phyloP scores from a whole-genome alignment of 2,329 filamentous ascomycete species.

The Trichophyton verrucosum region DNA sequence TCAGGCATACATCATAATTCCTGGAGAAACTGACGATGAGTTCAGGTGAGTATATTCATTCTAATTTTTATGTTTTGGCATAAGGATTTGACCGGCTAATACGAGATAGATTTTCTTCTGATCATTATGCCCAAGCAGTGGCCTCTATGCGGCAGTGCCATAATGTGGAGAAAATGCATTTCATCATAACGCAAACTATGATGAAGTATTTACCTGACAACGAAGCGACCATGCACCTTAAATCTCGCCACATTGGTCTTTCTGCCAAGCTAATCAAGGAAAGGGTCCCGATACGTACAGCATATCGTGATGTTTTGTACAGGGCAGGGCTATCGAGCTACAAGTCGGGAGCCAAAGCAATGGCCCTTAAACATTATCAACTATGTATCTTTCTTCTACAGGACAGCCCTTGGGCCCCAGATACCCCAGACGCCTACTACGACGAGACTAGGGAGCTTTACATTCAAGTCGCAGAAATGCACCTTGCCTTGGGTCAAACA shows the following conservation, averaged over 20 bases:
- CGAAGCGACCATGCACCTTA: conserved; percentile 53
- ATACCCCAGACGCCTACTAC: conserved; percentile 60
- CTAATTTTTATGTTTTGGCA: not conserved
- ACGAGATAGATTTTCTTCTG: conserved; percentile 59
- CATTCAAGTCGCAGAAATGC: conserved; percentile 68
- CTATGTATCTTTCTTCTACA: conserved; percentile 70
- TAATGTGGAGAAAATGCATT: conserved; percentile 71
- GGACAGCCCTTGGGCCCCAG: conserved; percentile 61
- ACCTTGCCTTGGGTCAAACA: conserved; percentile 64
- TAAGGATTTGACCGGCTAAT: not conserved
- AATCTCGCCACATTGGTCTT: conserved; percentile 70
- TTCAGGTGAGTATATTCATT: conserved; percentile 45
- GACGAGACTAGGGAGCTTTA: conserved; percentile 73
- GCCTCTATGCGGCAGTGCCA: conserved; percentile 54
- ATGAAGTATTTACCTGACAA: conserved; percentile 57
- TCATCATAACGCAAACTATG: conserved; percentile 69
- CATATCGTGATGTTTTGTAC: conserved; percentile 64
- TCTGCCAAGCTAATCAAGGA: conserved; percentile 62
- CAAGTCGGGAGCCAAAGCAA: conserved; percentile 70
- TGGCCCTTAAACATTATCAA: conserved; percentile 69
- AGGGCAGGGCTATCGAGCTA: conserved; percentile 66
- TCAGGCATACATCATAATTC: conserved; percentile 65
- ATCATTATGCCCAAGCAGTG: conserved; percentile 70
- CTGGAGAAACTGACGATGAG: conserved; percentile 70
- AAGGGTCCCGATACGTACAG: conserved; percentile 46